These are phyloP conservation scores for Rhizopus stolonifer DNA, from an alignment of 371 early-diverging fungal genomes.

Conservation along the genomic window DNA sequence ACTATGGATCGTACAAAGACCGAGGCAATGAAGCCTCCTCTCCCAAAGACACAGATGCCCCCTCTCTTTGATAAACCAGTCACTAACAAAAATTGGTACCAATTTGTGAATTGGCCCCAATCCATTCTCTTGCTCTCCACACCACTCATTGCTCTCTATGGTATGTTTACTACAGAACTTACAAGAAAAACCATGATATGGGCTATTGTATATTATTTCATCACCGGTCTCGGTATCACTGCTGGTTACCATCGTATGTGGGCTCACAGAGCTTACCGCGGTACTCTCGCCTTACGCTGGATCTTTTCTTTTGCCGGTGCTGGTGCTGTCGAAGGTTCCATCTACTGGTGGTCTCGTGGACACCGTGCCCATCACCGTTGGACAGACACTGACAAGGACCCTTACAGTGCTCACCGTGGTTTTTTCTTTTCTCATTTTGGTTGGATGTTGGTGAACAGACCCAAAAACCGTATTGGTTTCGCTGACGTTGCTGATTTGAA, in stretches of 20 bases:
- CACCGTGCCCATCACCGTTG: slow-evolving; percentile 90
- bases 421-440: slow-evolving; percentile 86
- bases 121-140: slow-evolving; percentile 67
- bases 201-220: slow-evolving; percentile 74
- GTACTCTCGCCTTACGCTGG: slow-evolving; percentile 56
- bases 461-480: slow-evolving; percentile 68
- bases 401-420: slow-evolving; percentile 85
- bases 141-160: slow-evolving; percentile 83
- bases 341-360: slow-evolving; percentile 83
- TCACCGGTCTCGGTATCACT: slow-evolving; percentile 91
- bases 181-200: slow-evolving; percentile 71
- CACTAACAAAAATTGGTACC: slow-evolving; percentile 53
- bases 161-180: slow-evolving; percentile 69
- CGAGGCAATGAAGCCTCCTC: slow-evolving; percentile 48
- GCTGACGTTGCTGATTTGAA: slow-evolving; percentile 87
- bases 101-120: slow-evolving; percentile 82
- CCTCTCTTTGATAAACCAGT: slow-evolving; percentile 56
- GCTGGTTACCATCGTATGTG: slow-evolving; percentile 87
- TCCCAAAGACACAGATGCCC: slow-evolving; percentile 41
- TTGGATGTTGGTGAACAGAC: slow-evolving; percentile 87
- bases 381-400: slow-evolving; percentile 91
- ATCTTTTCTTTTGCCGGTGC: slow-evolving; percentile 65
- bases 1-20: slow-evolving; percentile 40
- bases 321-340: slow-evolving; percentile 81
- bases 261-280: slow-evolving; percentile 79